Conservation (phyloP, 139 green algal species). For the Coccomyxa sp. region DNA sequence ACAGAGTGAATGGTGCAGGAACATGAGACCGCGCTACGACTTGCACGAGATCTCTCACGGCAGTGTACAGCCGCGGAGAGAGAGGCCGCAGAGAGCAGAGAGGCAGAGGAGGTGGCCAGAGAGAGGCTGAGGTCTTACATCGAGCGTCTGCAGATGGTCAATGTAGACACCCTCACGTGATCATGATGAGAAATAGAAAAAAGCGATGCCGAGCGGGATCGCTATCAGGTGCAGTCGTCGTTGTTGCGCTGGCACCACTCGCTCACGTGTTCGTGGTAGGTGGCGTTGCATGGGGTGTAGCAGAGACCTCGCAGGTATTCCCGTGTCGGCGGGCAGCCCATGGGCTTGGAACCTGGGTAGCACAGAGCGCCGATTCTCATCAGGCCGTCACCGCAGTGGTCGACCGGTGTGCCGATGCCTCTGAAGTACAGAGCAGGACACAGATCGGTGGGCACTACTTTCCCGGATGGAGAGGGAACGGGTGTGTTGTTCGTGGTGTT, state of each 20-base stretch:
- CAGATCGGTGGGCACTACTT: not conserved
- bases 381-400: not conserved
- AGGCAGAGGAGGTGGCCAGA: not conserved
- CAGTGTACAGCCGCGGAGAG: not conserved
- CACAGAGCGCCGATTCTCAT: not conserved
- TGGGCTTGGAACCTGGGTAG: not conserved
- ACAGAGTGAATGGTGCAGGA: not conserved
- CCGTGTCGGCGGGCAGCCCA: not conserved
- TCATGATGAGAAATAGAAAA: not conserved
- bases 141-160: not conserved
- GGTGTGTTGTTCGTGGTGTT: too few species aligned
- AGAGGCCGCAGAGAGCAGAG: not conserved
- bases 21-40: not conserved
- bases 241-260: not conserved
- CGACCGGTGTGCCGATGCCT: not conserved
- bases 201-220: not conserved
- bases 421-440: not conserved
- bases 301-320: not conserved
- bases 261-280: not conserved
- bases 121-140: not conserved
- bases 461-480: not conserved
- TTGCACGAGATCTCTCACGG: not conserved
- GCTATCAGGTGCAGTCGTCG: not conserved
- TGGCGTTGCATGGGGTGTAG: not conserved
- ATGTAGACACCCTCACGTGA: not conserved